Conservation (phyloP, 805 yeast genomes). For the Hyphopichia homilentoma region DNA sequence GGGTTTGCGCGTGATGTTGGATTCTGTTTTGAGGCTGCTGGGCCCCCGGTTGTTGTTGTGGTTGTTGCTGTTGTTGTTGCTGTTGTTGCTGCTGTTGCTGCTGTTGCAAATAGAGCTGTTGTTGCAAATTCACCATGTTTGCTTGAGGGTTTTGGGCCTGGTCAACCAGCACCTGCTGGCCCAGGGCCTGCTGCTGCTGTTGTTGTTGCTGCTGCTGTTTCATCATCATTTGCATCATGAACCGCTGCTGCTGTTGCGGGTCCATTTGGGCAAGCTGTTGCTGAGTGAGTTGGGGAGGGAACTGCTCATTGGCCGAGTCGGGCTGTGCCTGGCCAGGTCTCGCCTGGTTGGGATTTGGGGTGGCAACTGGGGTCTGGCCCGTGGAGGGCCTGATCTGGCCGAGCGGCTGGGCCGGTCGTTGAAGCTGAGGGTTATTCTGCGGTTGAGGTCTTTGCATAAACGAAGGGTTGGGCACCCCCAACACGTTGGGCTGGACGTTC, state of each 20-base stretch:
- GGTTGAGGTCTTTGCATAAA: constrained; percentile 7
- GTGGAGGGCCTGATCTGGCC: constrained; percentile 7
- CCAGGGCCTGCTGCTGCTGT: constrained; percentile 1
- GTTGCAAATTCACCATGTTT: constrained; percentile 20
- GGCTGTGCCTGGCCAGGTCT: too few relatives aligned
- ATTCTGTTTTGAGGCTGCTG: constrained; percentile 23
- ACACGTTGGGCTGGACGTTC: constrained; percentile 19
- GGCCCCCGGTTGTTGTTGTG: constrained; percentile 10
- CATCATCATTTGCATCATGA: constrained; percentile 14
- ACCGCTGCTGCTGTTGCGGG: constrained; percentile 14
- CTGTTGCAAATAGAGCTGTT: constrained; percentile 29
- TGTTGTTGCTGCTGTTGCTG: constrained; percentile 16
- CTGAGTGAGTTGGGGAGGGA: constrained; percentile 30
- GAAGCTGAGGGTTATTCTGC: constrained; percentile 13
- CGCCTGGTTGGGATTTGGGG: constrained; percentile 8
- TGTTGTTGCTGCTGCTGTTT: constrained; percentile 11
- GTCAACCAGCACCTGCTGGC: constrained; percentile 11
- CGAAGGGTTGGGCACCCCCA: constrained; percentile 16
- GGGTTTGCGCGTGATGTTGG: constrained; percentile 47
- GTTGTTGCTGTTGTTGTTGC: constrained; percentile 7
- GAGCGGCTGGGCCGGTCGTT: constrained; percentile 6
- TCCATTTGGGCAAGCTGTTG: constrained; percentile 21
- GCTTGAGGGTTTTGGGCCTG: constrained; percentile 12
- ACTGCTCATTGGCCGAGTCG: too few relatives aligned
- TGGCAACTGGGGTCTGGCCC: too few relatives aligned